phyloP scores from a whole-genome alignment of 495 filamentous ascomycete genomes.

The Aeminium ludgeri region DNA sequence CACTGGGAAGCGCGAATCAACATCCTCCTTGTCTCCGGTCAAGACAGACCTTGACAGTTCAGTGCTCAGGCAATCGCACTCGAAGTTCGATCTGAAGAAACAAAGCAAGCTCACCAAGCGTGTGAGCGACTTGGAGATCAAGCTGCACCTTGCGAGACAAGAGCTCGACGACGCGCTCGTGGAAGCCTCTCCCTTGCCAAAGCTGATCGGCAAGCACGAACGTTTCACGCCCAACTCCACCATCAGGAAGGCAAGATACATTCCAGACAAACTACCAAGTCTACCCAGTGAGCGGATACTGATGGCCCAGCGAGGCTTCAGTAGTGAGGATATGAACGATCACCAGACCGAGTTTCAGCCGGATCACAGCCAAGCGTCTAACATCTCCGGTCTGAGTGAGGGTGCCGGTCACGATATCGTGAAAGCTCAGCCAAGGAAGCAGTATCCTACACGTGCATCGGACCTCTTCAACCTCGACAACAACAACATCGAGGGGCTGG shows the following conservation, averaged over 20 bases:
- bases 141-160: constrained; percentile 39
- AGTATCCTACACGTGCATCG: constrained; percentile 12
- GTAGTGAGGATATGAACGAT: not conserved
- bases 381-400: too few relatives aligned
- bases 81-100: constrained; percentile 42
- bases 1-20: constrained; percentile 18
- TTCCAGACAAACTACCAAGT: constrained; percentile 38
- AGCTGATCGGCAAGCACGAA: constrained; percentile 13
- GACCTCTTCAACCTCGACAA: constrained; percentile 7
- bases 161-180: constrained; percentile 37
- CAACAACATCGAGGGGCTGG: not conserved
- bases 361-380: not conserved
- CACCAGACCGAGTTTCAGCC: not conserved
- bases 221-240: constrained; percentile 13
- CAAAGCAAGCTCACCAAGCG: constrained; percentile 46
- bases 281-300: constrained; percentile 44
- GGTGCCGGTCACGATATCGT: constrained; percentile 5
- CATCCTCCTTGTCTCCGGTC: constrained; percentile 17
- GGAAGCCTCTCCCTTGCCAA: constrained; percentile 26
- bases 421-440: constrained; percentile 1
- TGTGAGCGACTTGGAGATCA: constrained; percentile 48
- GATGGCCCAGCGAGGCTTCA: constrained; percentile 11
- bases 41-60: constrained; percentile 11
- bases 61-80: constrained; percentile 33
- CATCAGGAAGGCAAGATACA: constrained; percentile 32